Evolutionary conservation across 805 yeast genomes (phyloP).

Genomic region (Ogataea chonburiensis): DNA sequence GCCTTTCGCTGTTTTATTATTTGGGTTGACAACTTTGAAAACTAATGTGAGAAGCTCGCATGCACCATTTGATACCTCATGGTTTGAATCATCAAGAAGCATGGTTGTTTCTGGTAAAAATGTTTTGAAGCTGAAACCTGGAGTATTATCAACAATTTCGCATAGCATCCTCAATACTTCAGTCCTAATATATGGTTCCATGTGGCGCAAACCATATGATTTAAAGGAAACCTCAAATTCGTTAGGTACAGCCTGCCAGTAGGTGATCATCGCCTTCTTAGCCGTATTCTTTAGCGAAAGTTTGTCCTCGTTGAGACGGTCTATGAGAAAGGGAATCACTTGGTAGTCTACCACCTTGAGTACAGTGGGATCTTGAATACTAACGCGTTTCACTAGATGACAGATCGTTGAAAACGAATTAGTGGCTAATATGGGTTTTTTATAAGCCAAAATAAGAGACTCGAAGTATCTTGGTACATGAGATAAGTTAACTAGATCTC

Average conservation of each 20-base stretch:
- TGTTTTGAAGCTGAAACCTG: conserved; percentile 35
- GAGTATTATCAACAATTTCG: conserved; percentile 39
- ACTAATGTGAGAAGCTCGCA: conserved; percentile 35
- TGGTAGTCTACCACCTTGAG: conserved; percentile 42
- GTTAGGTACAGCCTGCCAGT: conserved; percentile 51
- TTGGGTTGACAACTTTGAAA: conserved; percentile 35
- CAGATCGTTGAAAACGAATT: conserved; percentile 52
- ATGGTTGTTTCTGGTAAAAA: conserved; percentile 28
- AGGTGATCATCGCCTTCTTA: conserved; percentile 49
- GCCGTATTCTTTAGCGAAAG: conserved; percentile 42
- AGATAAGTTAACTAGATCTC: conserved; percentile 50
- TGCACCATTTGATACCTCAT: conserved; percentile 20
- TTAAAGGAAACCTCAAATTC: conserved; percentile 46
- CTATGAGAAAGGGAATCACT: conserved; percentile 52
- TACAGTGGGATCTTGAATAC: conserved; percentile 51
- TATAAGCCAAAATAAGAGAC: conserved; percentile 45
- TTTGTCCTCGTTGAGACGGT: conserved; percentile 43
- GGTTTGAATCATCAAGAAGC: conserved; percentile 21
- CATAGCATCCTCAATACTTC: conserved; percentile 47
- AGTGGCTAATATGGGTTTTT: conserved; percentile 38
- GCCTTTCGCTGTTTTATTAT: conserved; percentile 39
- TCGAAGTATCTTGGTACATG: conserved; percentile 52
- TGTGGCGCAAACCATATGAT: conserved; percentile 43
- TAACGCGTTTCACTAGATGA: conserved; percentile 56
- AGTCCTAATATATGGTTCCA: conserved; percentile 37